Percentiles rank a stretch among this genome's conserved stretches.
phyloP scores from a whole-genome alignment of 2,329 filamentous ascomycete genomes.

The Fusarium torreyae region DNA sequence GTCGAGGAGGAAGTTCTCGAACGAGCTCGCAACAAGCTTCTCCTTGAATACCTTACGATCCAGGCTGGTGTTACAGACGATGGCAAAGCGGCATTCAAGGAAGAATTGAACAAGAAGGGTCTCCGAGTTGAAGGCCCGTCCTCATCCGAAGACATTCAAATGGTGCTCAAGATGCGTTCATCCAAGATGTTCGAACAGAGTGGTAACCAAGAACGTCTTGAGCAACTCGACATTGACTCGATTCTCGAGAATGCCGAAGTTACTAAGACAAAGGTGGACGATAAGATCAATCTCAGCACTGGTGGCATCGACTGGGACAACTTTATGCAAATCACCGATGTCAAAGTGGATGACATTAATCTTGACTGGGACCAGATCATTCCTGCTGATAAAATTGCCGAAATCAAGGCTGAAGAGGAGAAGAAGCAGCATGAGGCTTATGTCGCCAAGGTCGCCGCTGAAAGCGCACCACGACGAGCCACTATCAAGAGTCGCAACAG shows the following conservation, averaged over 20 bases:
- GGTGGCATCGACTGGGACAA: conserved; percentile 90
- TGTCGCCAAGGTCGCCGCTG: conserved; percentile 84
- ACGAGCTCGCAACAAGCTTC: conserved; percentile 95
- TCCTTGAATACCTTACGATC: conserved; percentile 97
- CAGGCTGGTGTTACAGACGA: conserved; percentile 97
- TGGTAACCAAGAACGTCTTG: conserved; percentile 94
- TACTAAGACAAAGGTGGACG: conserved; percentile 94
- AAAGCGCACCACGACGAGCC: conserved; percentile 86
- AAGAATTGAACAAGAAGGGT: conserved; percentile 84
- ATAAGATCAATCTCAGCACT: conserved; percentile 91
- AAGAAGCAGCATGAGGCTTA: conserved; percentile 87
- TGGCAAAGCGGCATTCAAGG: conserved; percentile 82
- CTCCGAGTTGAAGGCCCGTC: conserved; percentile 83
- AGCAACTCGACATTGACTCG: conserved; percentile 97
- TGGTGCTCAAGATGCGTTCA: conserved; percentile 96
- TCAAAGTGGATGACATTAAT: conserved; percentile 85
- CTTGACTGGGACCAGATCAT: conserved; percentile 99
- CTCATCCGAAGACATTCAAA: conserved; percentile 94
- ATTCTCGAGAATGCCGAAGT: conserved; percentile 97
- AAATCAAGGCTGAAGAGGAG: conserved; percentile 91
- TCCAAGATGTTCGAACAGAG: conserved; percentile 99
- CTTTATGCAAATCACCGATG: conserved; percentile 97
- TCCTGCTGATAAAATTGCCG: conserved; percentile 90
- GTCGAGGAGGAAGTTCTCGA: conserved; percentile 98
- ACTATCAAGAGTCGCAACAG: conserved; percentile 70